A percentile compares a stretch with the other conserved stretches of the same genome.
Evolutionary conservation across 768 basidiomycete genomes (phyloP).

Genomic region (Psilocybe azurescens): DNA sequence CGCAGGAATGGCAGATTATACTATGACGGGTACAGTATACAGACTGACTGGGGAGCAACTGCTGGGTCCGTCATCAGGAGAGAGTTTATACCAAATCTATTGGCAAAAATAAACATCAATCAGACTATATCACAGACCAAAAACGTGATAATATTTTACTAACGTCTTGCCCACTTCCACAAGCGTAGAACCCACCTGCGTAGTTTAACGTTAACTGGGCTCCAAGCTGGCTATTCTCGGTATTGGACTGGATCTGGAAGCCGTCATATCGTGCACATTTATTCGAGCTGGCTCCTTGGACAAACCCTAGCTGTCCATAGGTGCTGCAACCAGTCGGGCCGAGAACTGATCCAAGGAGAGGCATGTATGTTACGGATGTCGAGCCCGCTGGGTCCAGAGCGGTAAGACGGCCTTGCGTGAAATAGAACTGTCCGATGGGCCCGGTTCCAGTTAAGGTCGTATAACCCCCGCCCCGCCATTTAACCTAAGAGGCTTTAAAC

Average conservation of each 20-base stretch:
- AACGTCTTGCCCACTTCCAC: conserved; percentile 27
- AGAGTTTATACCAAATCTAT: conserved; percentile 30
- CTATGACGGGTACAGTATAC: conserved; percentile 25
- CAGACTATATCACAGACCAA: not conserved
- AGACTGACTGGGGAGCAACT: conserved; percentile 23
- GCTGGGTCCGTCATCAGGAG: conserved; percentile 18
- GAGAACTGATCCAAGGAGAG: conserved; percentile 22
- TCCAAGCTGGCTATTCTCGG: conserved; percentile 32
- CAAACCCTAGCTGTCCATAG: conserved; percentile 26
- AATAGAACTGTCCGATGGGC: conserved; percentile 31
- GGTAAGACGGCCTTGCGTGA: conserved; percentile 27
- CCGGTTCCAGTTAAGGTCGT: conserved; percentile 28
- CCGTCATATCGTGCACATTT: conserved; percentile 28
- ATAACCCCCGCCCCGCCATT: conserved; percentile 21
- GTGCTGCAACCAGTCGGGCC: conserved; percentile 23
- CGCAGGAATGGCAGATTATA: not conserved
- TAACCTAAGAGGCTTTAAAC: conserved; percentile 22
- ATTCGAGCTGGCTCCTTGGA: conserved; percentile 21
- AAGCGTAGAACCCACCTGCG: conserved; percentile 34
- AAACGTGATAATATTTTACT: conserved; percentile 11
- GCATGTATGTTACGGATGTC: conserved; percentile 8
- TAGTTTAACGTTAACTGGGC: conserved; percentile 29
- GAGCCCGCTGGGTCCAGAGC: conserved; percentile 18
- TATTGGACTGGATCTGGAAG: conserved; percentile 30
- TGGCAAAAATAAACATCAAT: not conserved